Conservation (phyloP, 192 early-diverging fungal genomes). For the Coemansia sp. region DNA sequence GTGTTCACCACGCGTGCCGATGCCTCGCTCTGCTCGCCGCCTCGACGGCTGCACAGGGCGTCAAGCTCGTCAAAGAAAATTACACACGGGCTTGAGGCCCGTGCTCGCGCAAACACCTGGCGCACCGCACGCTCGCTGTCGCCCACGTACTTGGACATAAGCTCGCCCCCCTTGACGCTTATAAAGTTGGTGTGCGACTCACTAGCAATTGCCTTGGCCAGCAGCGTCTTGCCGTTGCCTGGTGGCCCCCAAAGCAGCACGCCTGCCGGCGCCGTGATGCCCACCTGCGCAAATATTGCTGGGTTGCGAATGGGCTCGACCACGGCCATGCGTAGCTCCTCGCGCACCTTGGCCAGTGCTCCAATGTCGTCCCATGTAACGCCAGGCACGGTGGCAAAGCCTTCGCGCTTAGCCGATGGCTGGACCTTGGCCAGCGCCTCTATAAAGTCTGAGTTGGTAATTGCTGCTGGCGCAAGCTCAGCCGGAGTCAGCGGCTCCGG, state of each 20-base stretch:
- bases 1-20: constrained; percentile 97
- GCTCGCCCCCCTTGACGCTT: constrained; percentile 95
- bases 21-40: constrained; percentile 81
- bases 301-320: constrained; percentile 95
- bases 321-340: constrained; percentile 91
- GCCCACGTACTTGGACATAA: constrained; percentile 98
- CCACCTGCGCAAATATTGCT: constrained; percentile 81
- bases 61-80: constrained; percentile 99
- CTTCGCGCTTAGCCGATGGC: constrained; percentile 95
- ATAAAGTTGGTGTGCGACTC: constrained; percentile 98
- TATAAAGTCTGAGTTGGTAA: constrained; percentile 83
- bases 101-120: constrained; percentile 91
- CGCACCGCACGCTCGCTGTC: constrained; percentile 96
- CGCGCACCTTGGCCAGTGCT: constrained; percentile 77
- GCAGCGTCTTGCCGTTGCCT: constrained; percentile 96
- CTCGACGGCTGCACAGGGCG: constrained; percentile 86
- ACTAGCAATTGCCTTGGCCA: constrained; percentile 97
- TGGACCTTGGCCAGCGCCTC: constrained; percentile 86
- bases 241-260: constrained; percentile 97
- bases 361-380: constrained; percentile 97
- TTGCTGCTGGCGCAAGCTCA: constrained; percentile 79
- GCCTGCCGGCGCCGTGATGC: constrained; percentile 87
- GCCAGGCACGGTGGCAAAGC: constrained; percentile 96
- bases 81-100: constrained; percentile 90
- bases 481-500: constrained; percentile 71